Evolutionary conservation across 2,329 filamentous ascomycete genomes (phyloP), one percentile per base, ranked within the genome.

Genomic region (Claviceps pazoutovae): DNA sequence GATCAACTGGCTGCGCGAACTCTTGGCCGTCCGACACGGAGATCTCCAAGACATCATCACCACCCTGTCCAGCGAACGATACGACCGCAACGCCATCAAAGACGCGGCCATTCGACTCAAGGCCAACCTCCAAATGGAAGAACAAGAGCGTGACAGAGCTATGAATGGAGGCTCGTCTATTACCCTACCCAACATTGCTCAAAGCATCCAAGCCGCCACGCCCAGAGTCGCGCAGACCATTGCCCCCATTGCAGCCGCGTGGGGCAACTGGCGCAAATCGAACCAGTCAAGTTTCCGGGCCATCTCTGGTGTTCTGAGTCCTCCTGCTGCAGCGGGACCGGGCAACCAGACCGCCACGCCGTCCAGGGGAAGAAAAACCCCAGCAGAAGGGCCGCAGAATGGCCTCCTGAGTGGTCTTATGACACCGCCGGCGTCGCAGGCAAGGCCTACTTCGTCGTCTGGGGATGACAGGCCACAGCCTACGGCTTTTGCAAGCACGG

Each of bases 71-170:
- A 76, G 82, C 56, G 83, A 89, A 4, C 73, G 76, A 26, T 93
- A 87, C 64, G 84, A 97, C 65, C 80, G 81, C 53, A 81, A 88
- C 56, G 77, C 79, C 5, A 86, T 96, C 56, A 87, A 86, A 60
- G 90, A 97, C 64, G 89, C 90, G 5, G 87, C 88, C 38, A 97
- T 97, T 59, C 84, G 93, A 50, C 82, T 98, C 55, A 88, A 88
- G 64, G 88, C 93, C 14, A 96, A 95, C 62, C 74, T 98, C 38
- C 88, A 97, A 65, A 98, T 98, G 93, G 91, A 98, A 67, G 87
- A 94, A 64, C 88, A 95, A 65, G 90, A 96, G 68, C 87, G 88
- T 49, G 91, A 97, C 66, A 80, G 93, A 54, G 83, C 88, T 1
- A 78, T 87, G 69, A 82, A 84, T 51, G 83, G 83, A 47, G 79